These are phyloP conservation scores for Zoysia japonica DNA, from an alignment of 176 grass and related monocot genomes.

Conservation along the genomic window DNA sequence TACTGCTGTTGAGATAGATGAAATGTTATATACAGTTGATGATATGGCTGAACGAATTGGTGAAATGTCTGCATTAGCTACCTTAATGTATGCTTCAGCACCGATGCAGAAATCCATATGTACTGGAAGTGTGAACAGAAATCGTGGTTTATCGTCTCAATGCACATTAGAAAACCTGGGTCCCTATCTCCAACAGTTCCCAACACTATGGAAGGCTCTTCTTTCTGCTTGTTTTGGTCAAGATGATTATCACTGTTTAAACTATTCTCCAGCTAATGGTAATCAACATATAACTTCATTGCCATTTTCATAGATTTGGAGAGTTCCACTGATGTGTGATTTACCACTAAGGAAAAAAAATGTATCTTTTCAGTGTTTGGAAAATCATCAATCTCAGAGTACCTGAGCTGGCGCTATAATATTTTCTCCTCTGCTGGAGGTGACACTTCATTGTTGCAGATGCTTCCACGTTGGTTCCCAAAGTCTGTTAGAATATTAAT, in stretches of 20 bases:
- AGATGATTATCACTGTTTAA: slow-evolving; percentile 69
- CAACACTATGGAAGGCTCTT: slow-evolving; percentile 75
- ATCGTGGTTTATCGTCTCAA: slow-evolving; percentile 55
- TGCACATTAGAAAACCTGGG: slow-evolving; percentile 79
- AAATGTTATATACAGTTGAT: slow-evolving; percentile 75
- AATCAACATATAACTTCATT: slow-evolving; percentile 38
- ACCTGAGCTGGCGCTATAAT: slow-evolving; percentile 76
- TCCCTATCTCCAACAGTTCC: slow-evolving; percentile 69
- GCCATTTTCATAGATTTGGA: slow-evolving; percentile 40
- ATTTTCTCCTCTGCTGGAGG: slow-evolving; percentile 82
- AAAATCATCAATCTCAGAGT: slow-evolving; percentile 71
- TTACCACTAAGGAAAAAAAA: slow-evolving; percentile 17
- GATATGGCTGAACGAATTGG: slow-evolving; percentile 79
- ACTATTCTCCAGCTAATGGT: slow-evolving; percentile 52
- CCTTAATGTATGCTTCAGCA: slow-evolving; percentile 85
- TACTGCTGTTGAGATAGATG: slow-evolving; percentile 72
- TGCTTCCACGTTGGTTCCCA: slow-evolving; percentile 73
- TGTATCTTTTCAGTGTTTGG: slow-evolving; percentile 51
- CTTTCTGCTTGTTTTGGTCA: slow-evolving; percentile 71
- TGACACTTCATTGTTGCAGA: slow-evolving; percentile 87
- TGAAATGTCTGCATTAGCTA: slow-evolving; percentile 87
- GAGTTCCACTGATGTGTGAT: slow-evolving; percentile 3
- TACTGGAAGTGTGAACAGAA: slow-evolving; percentile 81
- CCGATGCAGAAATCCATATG: slow-evolving; percentile 84
- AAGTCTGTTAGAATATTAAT: slow-evolving; percentile 87